Conservation (phyloP, 768 basidiomycete genomes). For the Cyclocybe aegerita region DNA sequence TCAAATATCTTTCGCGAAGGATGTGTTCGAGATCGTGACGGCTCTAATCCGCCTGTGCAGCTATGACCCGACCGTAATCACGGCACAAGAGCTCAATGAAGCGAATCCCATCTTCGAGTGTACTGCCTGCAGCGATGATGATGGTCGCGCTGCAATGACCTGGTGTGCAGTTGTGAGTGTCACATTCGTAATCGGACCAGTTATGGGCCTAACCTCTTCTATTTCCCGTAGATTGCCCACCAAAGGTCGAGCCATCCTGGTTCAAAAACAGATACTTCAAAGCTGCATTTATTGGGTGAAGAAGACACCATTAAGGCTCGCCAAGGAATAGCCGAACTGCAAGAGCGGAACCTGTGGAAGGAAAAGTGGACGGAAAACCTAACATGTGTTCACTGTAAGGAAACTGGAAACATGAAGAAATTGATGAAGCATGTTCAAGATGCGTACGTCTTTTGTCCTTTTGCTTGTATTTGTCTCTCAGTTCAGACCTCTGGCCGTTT, state of each 20-base stretch:
- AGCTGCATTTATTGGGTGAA: constrained; percentile 3
- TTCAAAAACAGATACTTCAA: neutral
- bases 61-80: neutral
- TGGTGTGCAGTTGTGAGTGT: constrained; percentile 14
- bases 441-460: neutral
- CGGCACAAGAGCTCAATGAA: constrained; percentile 2
- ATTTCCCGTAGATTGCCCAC: too few species aligned
- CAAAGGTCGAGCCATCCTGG: too few species aligned
- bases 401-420: neutral
- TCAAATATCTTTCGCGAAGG: too few species aligned
- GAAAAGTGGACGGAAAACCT: neutral
- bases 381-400: constrained; percentile 6
- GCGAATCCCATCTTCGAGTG: constrained; percentile 15
- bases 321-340: neutral
- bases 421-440: constrained; percentile 2
- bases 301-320: neutral
- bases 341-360: neutral
- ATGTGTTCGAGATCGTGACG: too few species aligned
- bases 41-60: too few species aligned
- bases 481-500: neutral
- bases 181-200: neutral
- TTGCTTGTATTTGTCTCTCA: neutral
- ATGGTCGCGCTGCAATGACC: constrained; percentile 11
- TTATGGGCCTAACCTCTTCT: too few species aligned
- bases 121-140: constrained; percentile 7